Evolutionary conservation across 345 rosid genomes (phyloP).

Genomic region (Hevea brasiliensis): DNA sequence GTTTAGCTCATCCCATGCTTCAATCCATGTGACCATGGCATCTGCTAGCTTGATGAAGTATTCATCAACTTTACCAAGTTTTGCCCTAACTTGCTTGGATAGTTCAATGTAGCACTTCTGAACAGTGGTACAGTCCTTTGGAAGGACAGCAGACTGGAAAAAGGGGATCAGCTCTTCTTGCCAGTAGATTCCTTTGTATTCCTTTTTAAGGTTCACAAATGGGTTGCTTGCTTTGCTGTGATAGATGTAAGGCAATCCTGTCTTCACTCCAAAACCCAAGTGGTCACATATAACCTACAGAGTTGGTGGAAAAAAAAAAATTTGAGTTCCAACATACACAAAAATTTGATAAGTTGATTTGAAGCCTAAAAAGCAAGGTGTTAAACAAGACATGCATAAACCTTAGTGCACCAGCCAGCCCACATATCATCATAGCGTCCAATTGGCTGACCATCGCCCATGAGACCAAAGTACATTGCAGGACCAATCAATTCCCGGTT

Average conservation of each 20-base stretch:
- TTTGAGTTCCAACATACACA: neutral
- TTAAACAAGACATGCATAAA: conserved; percentile 10
- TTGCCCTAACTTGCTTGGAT: conserved; percentile 73
- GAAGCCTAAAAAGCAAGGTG: neutral
- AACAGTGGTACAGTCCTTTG: conserved; percentile 78
- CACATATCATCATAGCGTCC: conserved; percentile 90
- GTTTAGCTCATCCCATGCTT: conserved; percentile 93
- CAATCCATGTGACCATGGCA: conserved; percentile 91
- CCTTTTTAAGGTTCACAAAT: conserved; percentile 83
- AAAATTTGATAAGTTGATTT: neutral
- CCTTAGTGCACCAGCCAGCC: conserved; percentile 93
- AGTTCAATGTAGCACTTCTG: conserved; percentile 87
- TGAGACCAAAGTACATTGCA: conserved; percentile 86
- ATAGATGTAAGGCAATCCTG: conserved; percentile 86
- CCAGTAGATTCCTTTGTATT: conserved; percentile 93
- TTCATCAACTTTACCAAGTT: conserved; percentile 65
- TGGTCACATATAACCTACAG: conserved; percentile 80
- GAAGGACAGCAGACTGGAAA: conserved; percentile 67
- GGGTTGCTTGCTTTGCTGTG: conserved; percentile 98
- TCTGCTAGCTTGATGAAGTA: conserved; percentile 83
- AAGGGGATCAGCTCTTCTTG: conserved; percentile 93
- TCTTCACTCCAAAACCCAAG: conserved; percentile 81
- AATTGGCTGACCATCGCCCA: conserved; percentile 93
- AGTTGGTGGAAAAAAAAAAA: neutral
- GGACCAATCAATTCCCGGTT: conserved; percentile 79